Evolutionary conservation across 1,284 basidiomycete genomes (phyloP).

Genomic region (Ganoderma lucidum): DNA sequence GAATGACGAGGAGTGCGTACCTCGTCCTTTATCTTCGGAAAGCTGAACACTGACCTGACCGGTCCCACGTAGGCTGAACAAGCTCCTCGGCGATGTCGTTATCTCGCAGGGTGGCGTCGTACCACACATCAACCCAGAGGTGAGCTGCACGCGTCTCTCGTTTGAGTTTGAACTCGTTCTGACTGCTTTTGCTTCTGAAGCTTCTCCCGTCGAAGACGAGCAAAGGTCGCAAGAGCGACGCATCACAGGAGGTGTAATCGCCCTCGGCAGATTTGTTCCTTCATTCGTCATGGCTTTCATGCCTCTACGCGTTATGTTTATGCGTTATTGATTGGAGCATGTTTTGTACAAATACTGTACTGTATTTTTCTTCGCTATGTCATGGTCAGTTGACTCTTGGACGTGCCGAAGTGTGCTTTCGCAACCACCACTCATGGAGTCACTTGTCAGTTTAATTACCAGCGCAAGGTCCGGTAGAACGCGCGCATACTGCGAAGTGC

Average conservation of each 20-base stretch:
- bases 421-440: neutral
- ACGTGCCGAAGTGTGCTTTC: neutral
- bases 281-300: neutral
- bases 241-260: conserved; percentile 45
- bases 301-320: conserved; percentile 1
- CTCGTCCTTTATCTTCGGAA: neutral
- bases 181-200: conserved; percentile 39
- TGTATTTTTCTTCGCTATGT: conserved; percentile 13
- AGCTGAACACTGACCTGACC: neutral
- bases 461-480: neutral
- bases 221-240: conserved; percentile 48
- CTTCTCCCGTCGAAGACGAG: conserved; percentile 63
- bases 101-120: conserved; percentile 92
- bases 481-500: neutral
- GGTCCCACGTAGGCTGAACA: conserved; percentile 56
- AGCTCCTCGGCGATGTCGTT: conserved; percentile 80
- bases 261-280: neutral
- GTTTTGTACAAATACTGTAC: conserved; percentile 28
- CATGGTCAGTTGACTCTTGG: neutral
- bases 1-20: conserved; percentile 79
- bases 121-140: conserved; percentile 61
- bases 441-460: no score
- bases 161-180: neutral
- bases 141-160: conserved; percentile 32
- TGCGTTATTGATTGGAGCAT: conserved; percentile 6